phyloP scores from a whole-genome alignment of 2,329 filamentous ascomycete genomes.

The Phyllosticta citrichinensis region DNA sequence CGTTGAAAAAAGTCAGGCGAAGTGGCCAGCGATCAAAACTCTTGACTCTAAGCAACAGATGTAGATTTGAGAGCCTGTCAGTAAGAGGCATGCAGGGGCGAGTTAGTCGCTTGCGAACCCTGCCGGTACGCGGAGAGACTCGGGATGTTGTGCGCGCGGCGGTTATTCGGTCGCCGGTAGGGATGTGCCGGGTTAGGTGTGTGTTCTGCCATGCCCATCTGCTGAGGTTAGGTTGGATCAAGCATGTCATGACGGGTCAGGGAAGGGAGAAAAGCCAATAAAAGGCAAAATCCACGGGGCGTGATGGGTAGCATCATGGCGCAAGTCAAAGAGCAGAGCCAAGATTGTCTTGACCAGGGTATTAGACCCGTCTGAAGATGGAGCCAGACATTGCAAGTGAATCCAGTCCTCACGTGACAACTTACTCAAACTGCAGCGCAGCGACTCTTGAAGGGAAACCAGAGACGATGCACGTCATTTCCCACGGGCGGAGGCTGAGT shows the following conservation, averaged over 20 bases:
- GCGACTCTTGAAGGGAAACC: conserved; percentile 82
- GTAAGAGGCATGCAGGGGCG: conserved; percentile 51
- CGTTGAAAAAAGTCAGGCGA: conserved; percentile 64
- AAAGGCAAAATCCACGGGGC: neutral
- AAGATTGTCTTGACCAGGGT: neutral
- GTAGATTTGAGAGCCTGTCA: conserved; percentile 68
- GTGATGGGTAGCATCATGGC: neutral
- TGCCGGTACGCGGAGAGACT: conserved; percentile 29
- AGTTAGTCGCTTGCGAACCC: conserved; percentile 39
- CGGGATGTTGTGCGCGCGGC: conserved; percentile 16
- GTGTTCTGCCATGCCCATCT: conserved; percentile 92
- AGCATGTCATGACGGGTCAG: neutral
- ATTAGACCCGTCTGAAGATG: neutral
- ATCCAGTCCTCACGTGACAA: conserved; percentile 13
- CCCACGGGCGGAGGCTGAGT: conserved; percentile 61
- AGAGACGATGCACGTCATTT: conserved; percentile 71
- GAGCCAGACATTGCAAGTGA: neutral
- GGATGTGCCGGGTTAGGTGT: conserved; percentile 69
- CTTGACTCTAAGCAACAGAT: conserved; percentile 65
- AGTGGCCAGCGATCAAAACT: conserved; percentile 82
- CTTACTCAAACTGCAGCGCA: conserved; percentile 87
- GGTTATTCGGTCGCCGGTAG: conserved; percentile 13
- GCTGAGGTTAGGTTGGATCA: neutral
- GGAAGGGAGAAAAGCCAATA: neutral
- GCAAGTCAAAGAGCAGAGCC: neutral